These are phyloP conservation scores for Willaertia magna DNA, from an alignment of 208 protist species.

Conservation along the genomic window DNA sequence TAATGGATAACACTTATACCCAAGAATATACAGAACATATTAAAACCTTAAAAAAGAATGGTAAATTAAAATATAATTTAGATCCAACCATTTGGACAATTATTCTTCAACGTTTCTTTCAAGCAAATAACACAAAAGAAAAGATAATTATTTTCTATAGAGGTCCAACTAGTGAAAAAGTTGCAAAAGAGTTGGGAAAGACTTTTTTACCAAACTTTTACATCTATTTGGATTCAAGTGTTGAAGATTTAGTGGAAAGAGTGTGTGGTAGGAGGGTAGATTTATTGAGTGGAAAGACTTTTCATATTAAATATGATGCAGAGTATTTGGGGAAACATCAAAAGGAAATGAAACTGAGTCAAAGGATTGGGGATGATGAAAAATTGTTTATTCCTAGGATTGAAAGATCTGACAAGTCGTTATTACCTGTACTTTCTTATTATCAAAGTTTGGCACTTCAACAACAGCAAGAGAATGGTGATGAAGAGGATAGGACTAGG, in stretches of 20 bases:
- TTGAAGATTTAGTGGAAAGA: neutral
- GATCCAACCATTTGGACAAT: neutral
- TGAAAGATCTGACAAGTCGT: neutral
- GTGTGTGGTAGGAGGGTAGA: neutral
- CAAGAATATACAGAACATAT: neutral
- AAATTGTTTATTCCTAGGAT: neutral
- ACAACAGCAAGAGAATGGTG: too few relatives aligned
- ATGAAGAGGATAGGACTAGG: too few relatives aligned
- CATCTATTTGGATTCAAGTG: neutral
- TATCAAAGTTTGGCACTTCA: too few relatives aligned
- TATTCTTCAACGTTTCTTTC: neutral
- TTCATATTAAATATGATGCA: neutral
- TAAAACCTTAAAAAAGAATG: neutral
- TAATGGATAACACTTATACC: neutral
- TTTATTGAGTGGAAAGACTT: neutral
- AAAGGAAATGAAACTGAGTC: neutral
- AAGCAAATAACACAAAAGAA: neutral
- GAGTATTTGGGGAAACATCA: neutral
- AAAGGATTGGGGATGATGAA: neutral
- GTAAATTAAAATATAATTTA: neutral
- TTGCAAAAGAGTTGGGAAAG: neutral
- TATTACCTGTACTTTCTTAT: neutral
- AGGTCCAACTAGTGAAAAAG: neutral
- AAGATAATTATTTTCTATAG: neutral
- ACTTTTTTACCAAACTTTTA: neutral